phyloP scores from a whole-genome alignment of 768 basidiomycete genomes.

The Holtermanniella nyarrowii region DNA sequence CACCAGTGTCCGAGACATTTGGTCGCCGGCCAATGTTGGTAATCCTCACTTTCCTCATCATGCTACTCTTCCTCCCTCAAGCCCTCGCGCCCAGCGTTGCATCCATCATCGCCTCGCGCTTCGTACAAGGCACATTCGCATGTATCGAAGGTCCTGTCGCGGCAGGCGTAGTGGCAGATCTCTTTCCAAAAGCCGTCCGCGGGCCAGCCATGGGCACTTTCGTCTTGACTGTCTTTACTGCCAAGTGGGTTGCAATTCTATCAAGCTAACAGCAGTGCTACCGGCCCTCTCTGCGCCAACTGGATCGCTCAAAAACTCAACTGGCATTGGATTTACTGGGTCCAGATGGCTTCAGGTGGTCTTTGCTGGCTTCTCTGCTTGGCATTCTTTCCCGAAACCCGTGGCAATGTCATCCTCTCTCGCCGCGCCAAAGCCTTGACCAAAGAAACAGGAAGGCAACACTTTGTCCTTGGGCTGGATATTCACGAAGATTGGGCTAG shows the following conservation, averaged over 20 bases:
- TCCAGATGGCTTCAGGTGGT: conserved; percentile 14
- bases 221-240: conserved; percentile 12
- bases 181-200: conserved; percentile 6
- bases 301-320: conserved; percentile 17
- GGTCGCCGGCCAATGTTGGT: conserved; percentile 23
- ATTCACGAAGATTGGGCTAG: conserved; percentile 5
- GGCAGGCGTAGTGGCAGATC: conserved; percentile 13
- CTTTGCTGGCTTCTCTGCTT: conserved; percentile 14
- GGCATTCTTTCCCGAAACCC: conserved; percentile 10
- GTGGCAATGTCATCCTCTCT: conserved; percentile 16
- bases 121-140: conserved; percentile 11
- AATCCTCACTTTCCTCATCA: conserved; percentile 14
- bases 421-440: conserved; percentile 6
- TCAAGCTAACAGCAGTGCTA: conserved; percentile 9
- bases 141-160: conserved; percentile 18
- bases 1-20: conserved; percentile 19
- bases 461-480: conserved; percentile 15
- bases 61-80: conserved; percentile 12
- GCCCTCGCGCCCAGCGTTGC: conserved; percentile 14
- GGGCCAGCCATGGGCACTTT: conserved; percentile 13
- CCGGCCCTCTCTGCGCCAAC: conserved; percentile 13
- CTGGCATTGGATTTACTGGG: conserved; percentile 30
- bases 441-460: conserved; percentile 8
- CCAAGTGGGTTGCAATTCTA: not conserved
- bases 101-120: conserved; percentile 9